Percentiles rank a stretch among this genome's conserved stretches.
Conservation (phyloP, 306 rosid species). For the Macrotyloma uniflorum region DNA sequence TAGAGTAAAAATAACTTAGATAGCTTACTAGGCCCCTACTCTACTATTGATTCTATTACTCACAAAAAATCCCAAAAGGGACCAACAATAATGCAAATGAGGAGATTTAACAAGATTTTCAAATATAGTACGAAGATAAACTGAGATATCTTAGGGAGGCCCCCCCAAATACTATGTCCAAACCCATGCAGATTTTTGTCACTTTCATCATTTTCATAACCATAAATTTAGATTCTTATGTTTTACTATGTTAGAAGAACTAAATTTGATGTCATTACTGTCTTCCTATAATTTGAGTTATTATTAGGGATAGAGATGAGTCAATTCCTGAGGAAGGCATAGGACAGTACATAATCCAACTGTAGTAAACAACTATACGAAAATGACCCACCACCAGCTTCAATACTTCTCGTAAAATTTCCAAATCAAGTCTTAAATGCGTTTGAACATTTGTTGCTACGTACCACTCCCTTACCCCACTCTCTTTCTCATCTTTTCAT, state of each 20-base stretch:
- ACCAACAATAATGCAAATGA: slow-evolving; percentile 12
- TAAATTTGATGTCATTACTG: neutral
- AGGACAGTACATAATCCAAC: slow-evolving; percentile 43
- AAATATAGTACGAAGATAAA: neutral
- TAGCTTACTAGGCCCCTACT: neutral
- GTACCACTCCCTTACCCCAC: neutral
- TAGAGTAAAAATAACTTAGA: neutral
- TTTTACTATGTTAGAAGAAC: too few species aligned
- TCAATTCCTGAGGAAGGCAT: slow-evolving; percentile 41
- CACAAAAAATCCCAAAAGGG: neutral
- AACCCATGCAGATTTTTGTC: neutral
- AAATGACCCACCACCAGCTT: slow-evolving; percentile 63
- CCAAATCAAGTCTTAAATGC: slow-evolving; percentile 60
- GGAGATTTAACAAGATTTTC: slow-evolving; percentile 23
- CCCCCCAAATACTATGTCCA: slow-evolving; percentile 14
- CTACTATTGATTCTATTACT: slow-evolving; percentile 7
- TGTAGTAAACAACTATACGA: slow-evolving; percentile 60
- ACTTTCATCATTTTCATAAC: neutral
- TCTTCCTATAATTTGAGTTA: neutral
- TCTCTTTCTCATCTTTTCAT: neutral
- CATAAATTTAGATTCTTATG: too few species aligned
- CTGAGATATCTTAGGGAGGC: slow-evolving; percentile 5
- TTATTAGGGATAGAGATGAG: slow-evolving; percentile 12
- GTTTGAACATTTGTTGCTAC: slow-evolving; percentile 44
- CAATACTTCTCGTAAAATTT: slow-evolving; percentile 51